Percentiles rank a stretch among this genome's conserved stretches.
Evolutionary conservation across 495 filamentous ascomycete genomes (phyloP).

Genomic region (Aspergillus nidulans): DNA sequence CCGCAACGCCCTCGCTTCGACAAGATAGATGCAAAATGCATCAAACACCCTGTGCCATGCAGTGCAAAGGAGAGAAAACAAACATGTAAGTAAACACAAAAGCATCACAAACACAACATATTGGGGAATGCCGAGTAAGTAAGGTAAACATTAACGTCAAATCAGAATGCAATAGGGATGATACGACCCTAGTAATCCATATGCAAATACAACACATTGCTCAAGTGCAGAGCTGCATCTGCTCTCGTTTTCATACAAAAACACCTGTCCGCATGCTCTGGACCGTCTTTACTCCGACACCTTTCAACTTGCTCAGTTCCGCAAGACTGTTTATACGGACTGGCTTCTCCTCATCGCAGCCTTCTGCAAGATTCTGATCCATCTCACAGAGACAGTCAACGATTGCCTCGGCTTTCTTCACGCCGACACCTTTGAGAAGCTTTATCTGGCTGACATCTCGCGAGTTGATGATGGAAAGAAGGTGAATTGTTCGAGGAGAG

Average conservation of each 20-base stretch:
- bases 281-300: slow-evolving; percentile 49
- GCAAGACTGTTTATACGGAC: slow-evolving; percentile 40
- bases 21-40: slow-evolving; percentile 13
- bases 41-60: slow-evolving; percentile 5
- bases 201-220: slow-evolving; percentile 15
- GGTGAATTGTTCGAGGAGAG: slow-evolving; percentile 63
- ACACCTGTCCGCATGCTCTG: slow-evolving; percentile 51
- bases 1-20: slow-evolving; percentile 40
- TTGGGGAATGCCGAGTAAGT: slow-evolving; percentile 6
- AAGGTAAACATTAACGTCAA: background rate
- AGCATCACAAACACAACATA: slow-evolving; percentile 6
- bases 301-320: slow-evolving; percentile 46
- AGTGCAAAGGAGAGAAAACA: background rate
- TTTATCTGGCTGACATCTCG: slow-evolving; percentile 65
- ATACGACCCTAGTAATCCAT: background rate
- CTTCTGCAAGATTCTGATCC: slow-evolving; percentile 26
- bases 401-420: slow-evolving; percentile 52
- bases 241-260: slow-evolving; percentile 24
- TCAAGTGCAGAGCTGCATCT: background rate
- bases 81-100: background rate
- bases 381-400: slow-evolving; percentile 49
- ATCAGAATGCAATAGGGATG: background rate
- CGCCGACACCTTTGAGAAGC: slow-evolving; percentile 61
- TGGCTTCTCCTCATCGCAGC: slow-evolving; percentile 22
- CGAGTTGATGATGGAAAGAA: slow-evolving; percentile 84